Percentiles rank a stretch among this genome's conserved stretches.
Conservation (phyloP, 148 eudicot species). For the Chenopodium suecicum region DNA sequence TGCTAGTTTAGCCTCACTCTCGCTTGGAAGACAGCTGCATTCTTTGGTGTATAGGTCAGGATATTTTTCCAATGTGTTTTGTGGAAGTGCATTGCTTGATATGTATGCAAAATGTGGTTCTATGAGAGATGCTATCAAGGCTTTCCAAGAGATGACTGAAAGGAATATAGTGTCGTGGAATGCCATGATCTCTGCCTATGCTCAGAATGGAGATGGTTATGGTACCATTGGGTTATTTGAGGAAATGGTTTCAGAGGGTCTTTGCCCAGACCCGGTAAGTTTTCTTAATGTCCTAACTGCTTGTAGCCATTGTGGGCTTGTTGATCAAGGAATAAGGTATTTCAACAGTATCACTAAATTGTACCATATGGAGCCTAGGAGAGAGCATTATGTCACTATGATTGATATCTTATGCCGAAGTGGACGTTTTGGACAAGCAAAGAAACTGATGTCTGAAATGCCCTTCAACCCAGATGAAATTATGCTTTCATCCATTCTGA, state of each 20-base stretch:
- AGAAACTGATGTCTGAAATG: constrained; percentile 57
- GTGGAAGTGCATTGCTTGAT: constrained; percentile 69
- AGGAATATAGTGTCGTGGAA: constrained; percentile 73
- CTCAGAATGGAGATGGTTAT: constrained; percentile 76
- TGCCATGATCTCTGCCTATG: constrained; percentile 72
- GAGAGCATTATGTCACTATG: constrained; percentile 67
- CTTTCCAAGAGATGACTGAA: constrained; percentile 63
- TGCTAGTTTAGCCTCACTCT: constrained; percentile 61
- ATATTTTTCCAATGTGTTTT: constrained; percentile 57
- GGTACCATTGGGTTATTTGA: constrained; percentile 52
- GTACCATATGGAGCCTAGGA: constrained; percentile 45
- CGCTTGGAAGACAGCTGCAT: constrained; percentile 74
- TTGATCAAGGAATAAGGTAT: constrained; percentile 53
- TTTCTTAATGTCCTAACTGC: constrained; percentile 63
- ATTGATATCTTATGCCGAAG: constrained; percentile 65
- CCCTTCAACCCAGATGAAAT: constrained; percentile 66
- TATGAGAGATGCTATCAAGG: constrained; percentile 42
- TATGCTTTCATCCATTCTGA: constrained; percentile 65
- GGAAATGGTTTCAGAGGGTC: constrained; percentile 53
- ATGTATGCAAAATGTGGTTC: constrained; percentile 90
- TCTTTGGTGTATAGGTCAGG: constrained; percentile 47
- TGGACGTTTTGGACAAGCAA: constrained; percentile 58
- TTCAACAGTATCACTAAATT: constrained; percentile 51
- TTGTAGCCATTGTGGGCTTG: constrained; percentile 77
- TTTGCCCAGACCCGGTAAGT: constrained; percentile 64